A percentile compares a stretch with the other conserved stretches of the same genome.
Evolutionary conservation across 1,139 yeast species (phyloP).

Genomic region (Zhuliangozyma parablackwelliae): DNA sequence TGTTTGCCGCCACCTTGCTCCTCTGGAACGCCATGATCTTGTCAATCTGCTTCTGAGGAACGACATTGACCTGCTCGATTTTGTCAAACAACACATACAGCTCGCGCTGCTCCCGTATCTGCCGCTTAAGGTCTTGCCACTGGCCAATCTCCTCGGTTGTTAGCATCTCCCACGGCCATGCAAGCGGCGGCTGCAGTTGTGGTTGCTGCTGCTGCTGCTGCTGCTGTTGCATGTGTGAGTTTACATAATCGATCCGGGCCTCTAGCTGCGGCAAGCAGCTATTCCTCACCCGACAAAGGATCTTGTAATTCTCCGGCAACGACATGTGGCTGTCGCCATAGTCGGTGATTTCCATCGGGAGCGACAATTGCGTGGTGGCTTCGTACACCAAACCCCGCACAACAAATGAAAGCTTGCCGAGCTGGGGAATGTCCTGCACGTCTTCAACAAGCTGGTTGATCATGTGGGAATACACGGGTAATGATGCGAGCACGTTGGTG

Average conservation of each 20-base stretch:
- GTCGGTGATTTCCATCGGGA: constrained; percentile 19
- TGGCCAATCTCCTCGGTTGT: constrained; percentile 10
- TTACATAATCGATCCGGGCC: constrained; percentile 15
- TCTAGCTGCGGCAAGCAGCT: constrained; percentile 15
- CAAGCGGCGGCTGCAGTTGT: not conserved
- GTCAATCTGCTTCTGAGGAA: too few relatives aligned
- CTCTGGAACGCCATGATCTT: too few relatives aligned
- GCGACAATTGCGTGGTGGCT: constrained; percentile 16
- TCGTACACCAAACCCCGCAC: constrained; percentile 23
- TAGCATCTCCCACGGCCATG: constrained; percentile 9
- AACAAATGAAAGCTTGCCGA: constrained; percentile 9
- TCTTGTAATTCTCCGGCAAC: constrained; percentile 25
- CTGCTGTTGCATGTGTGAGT: not conserved
- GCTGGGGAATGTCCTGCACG: constrained; percentile 4
- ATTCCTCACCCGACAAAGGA: constrained; percentile 21
- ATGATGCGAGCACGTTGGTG: not conserved
- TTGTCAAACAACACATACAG: too few relatives aligned
- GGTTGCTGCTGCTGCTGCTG: too few relatives aligned
- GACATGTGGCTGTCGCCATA: constrained; percentile 5
- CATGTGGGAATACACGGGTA: constrained; percentile 3
- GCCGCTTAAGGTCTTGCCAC: constrained; percentile 13
- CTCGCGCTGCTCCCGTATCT: not conserved
- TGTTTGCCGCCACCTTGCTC: too few relatives aligned
- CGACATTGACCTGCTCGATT: too few relatives aligned
- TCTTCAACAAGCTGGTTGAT: constrained; percentile 7